Percentiles rank a stretch among this genome's conserved stretches.
Conservation (phyloP, 352 stramenopile genomes). For the Phytophthora palmivora region DNA sequence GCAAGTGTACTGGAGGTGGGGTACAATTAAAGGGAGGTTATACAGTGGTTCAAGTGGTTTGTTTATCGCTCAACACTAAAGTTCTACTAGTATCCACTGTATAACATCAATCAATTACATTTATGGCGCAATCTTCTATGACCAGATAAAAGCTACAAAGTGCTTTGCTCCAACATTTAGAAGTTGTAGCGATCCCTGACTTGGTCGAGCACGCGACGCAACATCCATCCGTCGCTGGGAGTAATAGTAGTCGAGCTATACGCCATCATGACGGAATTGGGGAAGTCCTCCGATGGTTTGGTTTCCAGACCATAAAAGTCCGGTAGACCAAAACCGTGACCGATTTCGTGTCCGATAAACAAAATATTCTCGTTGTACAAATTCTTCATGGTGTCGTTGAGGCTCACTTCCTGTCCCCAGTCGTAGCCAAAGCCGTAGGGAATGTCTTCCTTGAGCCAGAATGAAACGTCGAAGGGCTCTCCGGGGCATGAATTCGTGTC, state of each 20-base stretch:
- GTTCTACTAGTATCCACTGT: too few relatives aligned
- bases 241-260: conserved; percentile 37
- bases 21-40: too few relatives aligned
- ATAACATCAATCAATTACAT: too few relatives aligned
- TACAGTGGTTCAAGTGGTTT: too few relatives aligned
- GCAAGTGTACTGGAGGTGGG: background rate
- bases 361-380: conserved; percentile 24
- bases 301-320: conserved; percentile 28
- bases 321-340: conserved; percentile 29
- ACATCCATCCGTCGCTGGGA: conserved; percentile 41
- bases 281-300: conserved; percentile 30
- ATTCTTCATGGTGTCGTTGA: conserved; percentile 26
- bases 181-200: conserved; percentile 37
- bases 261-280: conserved; percentile 36
- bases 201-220: conserved; percentile 40
- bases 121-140: too few relatives aligned
- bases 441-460: conserved; percentile 34
- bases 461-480: conserved; percentile 34
- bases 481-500: conserved; percentile 26
- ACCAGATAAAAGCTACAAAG: too few relatives aligned
- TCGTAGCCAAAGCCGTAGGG: conserved; percentile 29
- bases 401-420: conserved; percentile 31
- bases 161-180: conserved; percentile 6
- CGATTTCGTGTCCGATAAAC: conserved; percentile 35
- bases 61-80: too few relatives aligned